Evolutionary conservation across 2,329 filamentous ascomycete species (phyloP).

Genomic region (Fusarium sp.): DNA sequence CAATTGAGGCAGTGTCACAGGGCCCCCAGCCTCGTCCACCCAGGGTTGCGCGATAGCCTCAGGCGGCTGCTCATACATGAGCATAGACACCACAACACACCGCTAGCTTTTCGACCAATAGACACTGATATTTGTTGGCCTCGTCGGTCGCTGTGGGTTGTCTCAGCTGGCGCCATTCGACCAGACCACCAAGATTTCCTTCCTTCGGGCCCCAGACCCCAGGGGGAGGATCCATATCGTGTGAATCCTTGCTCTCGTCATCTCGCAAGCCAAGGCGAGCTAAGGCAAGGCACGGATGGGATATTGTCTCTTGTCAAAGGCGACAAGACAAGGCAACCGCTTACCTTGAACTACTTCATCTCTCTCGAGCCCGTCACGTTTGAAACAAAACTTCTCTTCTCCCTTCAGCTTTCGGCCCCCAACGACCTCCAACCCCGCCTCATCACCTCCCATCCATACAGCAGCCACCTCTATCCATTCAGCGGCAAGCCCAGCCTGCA

Average conservation of each 20-base stretch:
- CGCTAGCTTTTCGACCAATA: neutral
- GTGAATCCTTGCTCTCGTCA: conserved; percentile 7
- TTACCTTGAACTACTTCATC: neutral
- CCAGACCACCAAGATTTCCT: neutral
- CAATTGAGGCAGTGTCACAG: conserved; percentile 7
- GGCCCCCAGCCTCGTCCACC: conserved; percentile 1
- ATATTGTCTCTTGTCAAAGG: neutral
- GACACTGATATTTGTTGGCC: neutral
- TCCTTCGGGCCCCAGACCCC: neutral
- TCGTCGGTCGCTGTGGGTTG: neutral
- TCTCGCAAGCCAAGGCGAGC: neutral
- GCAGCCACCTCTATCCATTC: neutral
- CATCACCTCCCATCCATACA: conserved; percentile 4
- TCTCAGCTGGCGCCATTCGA: conserved; percentile 6
- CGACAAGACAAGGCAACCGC: neutral
- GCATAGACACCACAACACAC: neutral
- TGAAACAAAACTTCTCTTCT: no score
- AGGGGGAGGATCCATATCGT: neutral
- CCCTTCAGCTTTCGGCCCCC: conserved; percentile 22
- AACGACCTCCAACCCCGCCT: conserved; percentile 26
- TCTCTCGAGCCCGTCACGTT: neutral
- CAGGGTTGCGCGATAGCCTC: neutral
- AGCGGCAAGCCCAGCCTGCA: conserved; percentile 11
- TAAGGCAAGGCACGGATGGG: neutral
- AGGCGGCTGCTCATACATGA: conserved; percentile 1